Conservation (phyloP, 129 eudicot species). For the Centella asiatica region DNA sequence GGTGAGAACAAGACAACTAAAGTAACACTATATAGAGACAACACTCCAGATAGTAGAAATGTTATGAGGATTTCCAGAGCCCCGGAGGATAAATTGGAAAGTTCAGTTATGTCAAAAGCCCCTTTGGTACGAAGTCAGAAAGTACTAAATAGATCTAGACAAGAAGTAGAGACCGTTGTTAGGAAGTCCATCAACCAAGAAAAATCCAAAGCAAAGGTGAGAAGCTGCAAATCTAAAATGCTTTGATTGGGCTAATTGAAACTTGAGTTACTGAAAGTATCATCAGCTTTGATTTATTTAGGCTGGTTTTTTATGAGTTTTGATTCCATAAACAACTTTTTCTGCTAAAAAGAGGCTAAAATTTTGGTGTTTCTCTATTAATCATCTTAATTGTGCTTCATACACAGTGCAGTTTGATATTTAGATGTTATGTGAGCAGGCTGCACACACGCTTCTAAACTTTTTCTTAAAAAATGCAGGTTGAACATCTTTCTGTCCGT, state of each 20-base stretch:
- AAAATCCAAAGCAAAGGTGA: slow-evolving; percentile 35
- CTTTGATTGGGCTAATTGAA: not conserved
- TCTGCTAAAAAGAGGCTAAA: not conserved
- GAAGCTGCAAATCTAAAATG: slow-evolving; percentile 2
- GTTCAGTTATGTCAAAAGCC: slow-evolving; percentile 19
- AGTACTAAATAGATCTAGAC: slow-evolving; percentile 6
- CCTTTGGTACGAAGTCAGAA: slow-evolving; percentile 19
- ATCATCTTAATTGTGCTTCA: not conserved
- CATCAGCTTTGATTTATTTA: not conserved
- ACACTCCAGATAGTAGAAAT: slow-evolving; percentile 26
- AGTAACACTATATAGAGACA: slow-evolving; percentile 17
- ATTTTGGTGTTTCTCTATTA: not conserved
- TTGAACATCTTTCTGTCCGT: slow-evolving; percentile 17
- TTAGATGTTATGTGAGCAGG: not conserved
- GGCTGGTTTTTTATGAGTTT: not conserved
- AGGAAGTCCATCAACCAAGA: slow-evolving; percentile 13
- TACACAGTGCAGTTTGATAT: not conserved
- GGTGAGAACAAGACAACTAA: slow-evolving; percentile 10
- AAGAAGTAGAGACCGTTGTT: not conserved
- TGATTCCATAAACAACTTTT: not conserved
- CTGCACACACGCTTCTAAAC: slow-evolving; percentile 3
- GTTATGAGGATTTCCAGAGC: slow-evolving; percentile 16
- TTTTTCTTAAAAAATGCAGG: slow-evolving; percentile 18
- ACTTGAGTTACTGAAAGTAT: not conserved
- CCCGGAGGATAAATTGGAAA: slow-evolving; percentile 11